Conservation (phyloP, 495 filamentous ascomycete genomes). For the Aspergillus cavernicola region DNA sequence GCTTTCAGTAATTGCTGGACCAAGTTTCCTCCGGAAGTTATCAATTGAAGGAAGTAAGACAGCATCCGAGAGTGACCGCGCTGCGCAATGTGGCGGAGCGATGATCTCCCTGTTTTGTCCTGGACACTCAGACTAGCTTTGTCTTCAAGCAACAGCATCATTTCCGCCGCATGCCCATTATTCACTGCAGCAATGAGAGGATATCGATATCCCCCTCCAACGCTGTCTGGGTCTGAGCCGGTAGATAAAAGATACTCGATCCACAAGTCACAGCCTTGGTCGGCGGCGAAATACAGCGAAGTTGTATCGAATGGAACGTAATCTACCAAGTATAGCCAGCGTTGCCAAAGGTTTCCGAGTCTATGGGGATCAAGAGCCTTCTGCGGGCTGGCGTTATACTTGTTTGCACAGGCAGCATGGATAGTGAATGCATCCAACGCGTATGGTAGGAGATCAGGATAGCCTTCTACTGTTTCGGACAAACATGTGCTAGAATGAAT, state of each 20-base stretch:
- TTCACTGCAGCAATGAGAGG: neutral
- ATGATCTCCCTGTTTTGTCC: neutral
- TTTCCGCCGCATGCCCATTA: neutral
- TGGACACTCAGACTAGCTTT: neutral
- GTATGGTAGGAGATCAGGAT: neutral
- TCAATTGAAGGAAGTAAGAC: neutral
- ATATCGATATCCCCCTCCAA: neutral
- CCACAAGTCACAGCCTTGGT: neutral
- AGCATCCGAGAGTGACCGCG: neutral
- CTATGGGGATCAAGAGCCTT: neutral
- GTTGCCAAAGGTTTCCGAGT: neutral
- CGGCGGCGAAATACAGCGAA: neutral
- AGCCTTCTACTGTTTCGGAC: neutral
- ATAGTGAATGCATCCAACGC: neutral
- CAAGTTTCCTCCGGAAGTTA: neutral
- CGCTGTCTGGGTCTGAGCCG: neutral
- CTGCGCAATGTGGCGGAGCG: neutral
- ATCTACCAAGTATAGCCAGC: neutral
- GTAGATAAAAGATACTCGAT: neutral
- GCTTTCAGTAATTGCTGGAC: neutral
- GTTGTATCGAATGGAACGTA: neutral
- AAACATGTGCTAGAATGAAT: neutral
- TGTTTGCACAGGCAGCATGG: neutral
- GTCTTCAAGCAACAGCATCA: neutral
- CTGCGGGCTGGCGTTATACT: neutral